Conservation (phyloP, 139 green algal species). For the Auxenochlorella protothecoides region DNA sequence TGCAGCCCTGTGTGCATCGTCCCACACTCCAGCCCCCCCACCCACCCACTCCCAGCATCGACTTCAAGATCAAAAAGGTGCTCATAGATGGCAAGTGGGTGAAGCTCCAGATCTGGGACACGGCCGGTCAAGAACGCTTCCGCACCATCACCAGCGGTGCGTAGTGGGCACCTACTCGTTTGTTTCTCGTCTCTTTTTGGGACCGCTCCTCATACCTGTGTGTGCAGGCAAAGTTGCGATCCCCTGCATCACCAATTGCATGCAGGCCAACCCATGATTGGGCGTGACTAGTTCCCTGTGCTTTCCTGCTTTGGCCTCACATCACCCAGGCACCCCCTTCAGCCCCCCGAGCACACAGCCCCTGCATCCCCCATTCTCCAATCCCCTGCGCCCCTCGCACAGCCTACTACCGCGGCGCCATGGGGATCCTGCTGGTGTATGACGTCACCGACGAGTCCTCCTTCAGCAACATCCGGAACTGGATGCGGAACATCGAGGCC, state of each 20-base stretch:
- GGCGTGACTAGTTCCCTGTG: no score
- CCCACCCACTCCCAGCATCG: slow-evolving; percentile 55
- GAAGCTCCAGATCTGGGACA: slow-evolving; percentile 99
- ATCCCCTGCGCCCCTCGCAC: no score
- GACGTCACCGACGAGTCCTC: slow-evolving; percentile 89
- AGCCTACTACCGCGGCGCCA: slow-evolving; percentile 95
- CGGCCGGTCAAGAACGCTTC: slow-evolving; percentile 95
- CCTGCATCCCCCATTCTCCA: no score
- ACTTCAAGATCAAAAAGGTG: slow-evolving; percentile 98
- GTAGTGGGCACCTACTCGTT: neutral
- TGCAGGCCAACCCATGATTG: no score
- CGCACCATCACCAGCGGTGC: slow-evolving; percentile 90
- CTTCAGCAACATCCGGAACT: slow-evolving; percentile 96
- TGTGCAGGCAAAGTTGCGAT: no score
- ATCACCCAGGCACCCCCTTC: no score
- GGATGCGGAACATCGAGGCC: slow-evolving; percentile 98
- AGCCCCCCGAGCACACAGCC: no score
- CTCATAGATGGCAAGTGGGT: slow-evolving; percentile 85
- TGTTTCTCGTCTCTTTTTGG: neutral
- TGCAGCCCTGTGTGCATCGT: no score
- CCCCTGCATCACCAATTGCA: no score
- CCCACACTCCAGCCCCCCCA: no score
- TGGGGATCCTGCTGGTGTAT: slow-evolving; percentile 96
- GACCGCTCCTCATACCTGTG: neutral
- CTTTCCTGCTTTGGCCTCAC: no score